A percentile compares a stretch with the other conserved stretches of the same genome.
These are phyloP conservation scores for Suhomyces ambrosiae DNA, from an alignment of 1,139 yeast species.

Conservation along the genomic window DNA sequence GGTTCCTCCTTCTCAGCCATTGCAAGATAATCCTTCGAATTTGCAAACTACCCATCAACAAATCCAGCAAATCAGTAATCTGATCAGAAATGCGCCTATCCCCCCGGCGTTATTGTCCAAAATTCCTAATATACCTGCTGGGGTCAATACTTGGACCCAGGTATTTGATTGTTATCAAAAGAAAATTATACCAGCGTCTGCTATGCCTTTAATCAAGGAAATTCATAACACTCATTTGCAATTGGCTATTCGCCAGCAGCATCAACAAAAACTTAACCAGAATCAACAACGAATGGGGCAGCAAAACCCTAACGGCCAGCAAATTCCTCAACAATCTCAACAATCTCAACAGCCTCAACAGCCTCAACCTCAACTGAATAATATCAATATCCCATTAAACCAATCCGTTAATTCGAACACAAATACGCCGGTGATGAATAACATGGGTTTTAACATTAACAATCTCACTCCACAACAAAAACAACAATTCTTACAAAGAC, in stretches of 20 bases:
- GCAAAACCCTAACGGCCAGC: conserved; percentile 7
- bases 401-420: conserved; percentile 13
- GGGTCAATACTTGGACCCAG: conserved; percentile 81
- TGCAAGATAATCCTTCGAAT: conserved; percentile 6
- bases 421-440: conserved; percentile 19
- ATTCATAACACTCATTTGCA: conserved; percentile 62
- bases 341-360: conserved; percentile 16
- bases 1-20: conserved; percentile 1
- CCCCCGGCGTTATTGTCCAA: conserved; percentile 72
- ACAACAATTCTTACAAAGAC: conserved; percentile 39
- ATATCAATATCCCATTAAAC: conserved; percentile 13
- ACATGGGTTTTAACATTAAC: conserved; percentile 19
- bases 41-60: conserved; percentile 27
- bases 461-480: conserved; percentile 39
- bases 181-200: conserved; percentile 56
- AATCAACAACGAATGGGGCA: conserved; percentile 15
- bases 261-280: conserved; percentile 25
- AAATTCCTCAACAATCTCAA: conserved; percentile 15
- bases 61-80: conserved; percentile 38
- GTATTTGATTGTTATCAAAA: conserved; percentile 69
- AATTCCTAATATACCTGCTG: conserved; percentile 82
- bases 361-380: conserved; percentile 16
- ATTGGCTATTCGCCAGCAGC: conserved; percentile 39
- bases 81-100: conserved; percentile 59
- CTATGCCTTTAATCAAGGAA: conserved; percentile 58